A percentile compares a stretch with the other conserved stretches of the same genome.
phyloP scores from a whole-genome alignment of 371 early-diverging fungal genomes.

The Mortierella sp. region DNA sequence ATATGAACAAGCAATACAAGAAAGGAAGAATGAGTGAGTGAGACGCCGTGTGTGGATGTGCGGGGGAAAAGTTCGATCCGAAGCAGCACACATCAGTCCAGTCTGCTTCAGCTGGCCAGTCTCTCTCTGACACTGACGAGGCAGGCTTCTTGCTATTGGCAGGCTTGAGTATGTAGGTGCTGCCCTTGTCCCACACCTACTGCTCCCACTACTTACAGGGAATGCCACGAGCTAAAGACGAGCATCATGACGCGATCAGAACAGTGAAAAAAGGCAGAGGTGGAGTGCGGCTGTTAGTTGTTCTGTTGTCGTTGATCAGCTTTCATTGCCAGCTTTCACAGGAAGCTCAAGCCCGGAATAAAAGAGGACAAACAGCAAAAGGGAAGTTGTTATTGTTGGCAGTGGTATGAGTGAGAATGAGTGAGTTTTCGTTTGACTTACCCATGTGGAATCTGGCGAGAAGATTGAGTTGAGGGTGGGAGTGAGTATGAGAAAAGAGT shows the following conservation, averaged over 20 bases:
- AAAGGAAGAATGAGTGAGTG: not conserved
- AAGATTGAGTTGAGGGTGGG: conserved; percentile 7
- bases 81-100: not conserved
- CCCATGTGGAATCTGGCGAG: conserved; percentile 12
- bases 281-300: not conserved
- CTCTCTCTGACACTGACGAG: not conserved
- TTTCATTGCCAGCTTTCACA: not conserved
- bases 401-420: not conserved
- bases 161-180: not conserved
- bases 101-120: not conserved
- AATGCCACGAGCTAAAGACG: conserved; percentile 22
- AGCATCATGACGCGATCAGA: conserved; percentile 2
- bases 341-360: not conserved
- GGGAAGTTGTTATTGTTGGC: not conserved
- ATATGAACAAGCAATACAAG: not conserved
- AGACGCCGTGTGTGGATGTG: not conserved
- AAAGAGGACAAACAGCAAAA: not conserved
- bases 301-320: not conserved
- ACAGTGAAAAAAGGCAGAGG: not conserved
- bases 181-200: no score
- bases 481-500: not conserved
- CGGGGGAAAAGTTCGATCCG: not conserved
- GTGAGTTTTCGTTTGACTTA: not conserved
- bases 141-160: not conserved
- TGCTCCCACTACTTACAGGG: conserved; percentile 19